Evolutionary conservation across 345 rosid species (phyloP).

Genomic region (Orychophragmus violaceus): DNA sequence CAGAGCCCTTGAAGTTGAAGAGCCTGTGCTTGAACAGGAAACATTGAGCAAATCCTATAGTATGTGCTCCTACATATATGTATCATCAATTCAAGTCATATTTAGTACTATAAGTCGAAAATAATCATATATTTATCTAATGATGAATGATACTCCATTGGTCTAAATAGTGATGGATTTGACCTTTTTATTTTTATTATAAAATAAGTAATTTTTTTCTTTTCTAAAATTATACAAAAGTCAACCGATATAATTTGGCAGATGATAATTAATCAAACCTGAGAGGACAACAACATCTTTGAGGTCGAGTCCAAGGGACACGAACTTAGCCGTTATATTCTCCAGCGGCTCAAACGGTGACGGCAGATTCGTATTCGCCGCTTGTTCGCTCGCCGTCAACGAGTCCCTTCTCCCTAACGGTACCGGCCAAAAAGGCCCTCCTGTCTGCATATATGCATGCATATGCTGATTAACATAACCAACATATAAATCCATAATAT

Average conservation of each 20-base stretch:
- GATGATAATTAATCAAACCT: slow-evolving; percentile 37
- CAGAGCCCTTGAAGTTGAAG: slow-evolving; percentile 60
- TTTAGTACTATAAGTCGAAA: too few species aligned
- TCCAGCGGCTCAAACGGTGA: slow-evolving; percentile 63
- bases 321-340: slow-evolving; percentile 66
- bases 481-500: too few species aligned
- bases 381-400: slow-evolving; percentile 52
- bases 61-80: slow-evolving; percentile 61
- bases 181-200: neutral
- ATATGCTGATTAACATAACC: too few species aligned
- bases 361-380: slow-evolving; percentile 68
- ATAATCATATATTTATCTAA: neutral
- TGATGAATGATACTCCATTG: neutral
- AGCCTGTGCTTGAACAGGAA: slow-evolving; percentile 74
- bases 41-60: slow-evolving; percentile 87
- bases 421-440: slow-evolving; percentile 69
- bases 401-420: slow-evolving; percentile 67
- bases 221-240: neutral
- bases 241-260: too few species aligned
- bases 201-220: neutral
- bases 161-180: too few species aligned
- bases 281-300: slow-evolving; percentile 88
- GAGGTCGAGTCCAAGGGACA: slow-evolving; percentile 67
- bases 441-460: too few species aligned
- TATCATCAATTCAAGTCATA: neutral